Base-by-base conservation (phyloP, 2,329 filamentous ascomycete species). In the Mycosphaerella arachidis region DNA sequence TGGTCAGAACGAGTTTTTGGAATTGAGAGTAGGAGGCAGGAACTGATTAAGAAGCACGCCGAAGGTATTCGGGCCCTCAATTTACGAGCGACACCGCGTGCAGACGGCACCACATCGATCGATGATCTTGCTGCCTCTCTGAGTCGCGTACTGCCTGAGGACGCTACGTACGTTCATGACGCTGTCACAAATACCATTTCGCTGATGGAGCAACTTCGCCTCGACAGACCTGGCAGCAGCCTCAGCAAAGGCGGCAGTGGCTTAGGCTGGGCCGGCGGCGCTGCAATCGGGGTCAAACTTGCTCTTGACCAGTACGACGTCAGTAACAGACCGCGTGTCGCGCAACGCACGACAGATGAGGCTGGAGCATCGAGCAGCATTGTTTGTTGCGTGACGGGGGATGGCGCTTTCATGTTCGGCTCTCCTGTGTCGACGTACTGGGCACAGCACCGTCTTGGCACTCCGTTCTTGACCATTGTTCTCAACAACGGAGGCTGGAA, bases 401-500 rank as follows among this genome's bases (percentile, higher is more conserved):
- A 52, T 57, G 63, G 13, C 45, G 40, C 29, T 45, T 66, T 63
- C 43, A 53, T 63, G 27, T 63, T 66, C 27, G 56, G 54, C 18
- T 37, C 40, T 16, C 60, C 64, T 3, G 51, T 51, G 6, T 56
- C 66, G 12, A 58, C 57, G 12, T 63, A 55, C 51, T 64, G 56
- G 57, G 60, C 58, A 4, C 58, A 61, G 40, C 20, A 62, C 12
- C 37, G 53, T 2, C 31, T 63, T 13, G 30, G 54, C 7, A 59
- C 56, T 27, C 64, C 66, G 13, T 62, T 65, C 40, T 30, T 67
- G 33, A 66, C 55, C 16, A 58, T 67, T 20, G 55, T 67, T 3
- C 46, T 67, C 30, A 66, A 66, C 18, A 66, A 67, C 40, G 66
- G 60, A 16, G 66, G 66, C 13, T 68, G 64, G 64, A 65, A 63